These are phyloP conservation scores for Heterococcus sp. DNA, from an alignment of 108 stramenopile species.

Conservation along the genomic window DNA sequence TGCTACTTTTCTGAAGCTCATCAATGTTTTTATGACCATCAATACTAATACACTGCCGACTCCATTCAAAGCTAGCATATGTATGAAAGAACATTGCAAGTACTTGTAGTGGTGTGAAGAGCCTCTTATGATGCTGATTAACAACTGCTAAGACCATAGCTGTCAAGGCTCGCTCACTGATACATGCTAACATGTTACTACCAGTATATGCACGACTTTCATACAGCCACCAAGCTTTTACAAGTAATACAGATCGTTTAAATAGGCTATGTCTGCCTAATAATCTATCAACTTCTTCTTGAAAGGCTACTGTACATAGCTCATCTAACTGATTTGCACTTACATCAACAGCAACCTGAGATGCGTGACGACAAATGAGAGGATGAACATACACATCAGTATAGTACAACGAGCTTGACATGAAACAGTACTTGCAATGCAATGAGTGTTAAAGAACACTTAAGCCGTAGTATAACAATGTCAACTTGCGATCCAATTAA, in stretches of 20 bases:
- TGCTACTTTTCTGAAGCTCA: too few relatives aligned
- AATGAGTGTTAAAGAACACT: too few relatives aligned
- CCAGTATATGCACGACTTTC: slow-evolving; percentile 50
- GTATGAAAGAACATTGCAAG: slow-evolving; percentile 45
- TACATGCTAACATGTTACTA: slow-evolving; percentile 42
- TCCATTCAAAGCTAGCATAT: slow-evolving; percentile 46
- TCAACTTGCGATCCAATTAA: too few relatives aligned
- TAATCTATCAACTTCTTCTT: slow-evolving; percentile 45
- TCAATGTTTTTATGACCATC: slow-evolving; percentile 13
- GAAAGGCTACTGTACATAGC: slow-evolving; percentile 43
- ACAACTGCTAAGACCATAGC: slow-evolving; percentile 43
- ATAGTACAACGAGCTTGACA: background rate
- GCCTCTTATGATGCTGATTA: slow-evolving; percentile 47
- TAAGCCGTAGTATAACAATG: too few relatives aligned
- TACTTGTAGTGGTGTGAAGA: slow-evolving; percentile 48
- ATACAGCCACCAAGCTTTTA: slow-evolving; percentile 56
- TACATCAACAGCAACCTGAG: slow-evolving; percentile 47
- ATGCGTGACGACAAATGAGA: background rate
- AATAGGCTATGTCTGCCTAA: slow-evolving; percentile 48
- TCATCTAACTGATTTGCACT: slow-evolving; percentile 46
- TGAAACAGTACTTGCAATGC: too few relatives aligned
- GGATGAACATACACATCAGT: background rate
- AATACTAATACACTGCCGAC: slow-evolving; percentile 21
- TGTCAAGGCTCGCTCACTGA: slow-evolving; percentile 36
- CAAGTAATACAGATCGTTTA: slow-evolving; percentile 44